Evolutionary conservation across 2,329 filamentous ascomycete species (phyloP).

Genomic region (Epichloe brachyelytri): DNA sequence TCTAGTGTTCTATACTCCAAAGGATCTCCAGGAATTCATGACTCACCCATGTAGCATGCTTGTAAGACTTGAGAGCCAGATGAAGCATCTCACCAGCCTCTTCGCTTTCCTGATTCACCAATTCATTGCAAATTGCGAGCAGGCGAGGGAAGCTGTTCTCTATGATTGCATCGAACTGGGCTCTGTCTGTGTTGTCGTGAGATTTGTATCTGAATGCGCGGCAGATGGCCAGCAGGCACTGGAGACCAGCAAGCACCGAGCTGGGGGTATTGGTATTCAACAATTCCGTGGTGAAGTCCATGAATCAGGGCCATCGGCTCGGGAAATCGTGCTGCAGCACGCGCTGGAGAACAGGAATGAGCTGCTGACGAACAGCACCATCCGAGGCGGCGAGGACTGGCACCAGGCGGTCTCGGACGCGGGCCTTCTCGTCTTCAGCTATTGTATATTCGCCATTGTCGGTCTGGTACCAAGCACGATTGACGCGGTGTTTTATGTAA

Average conservation of each 20-base stretch:
- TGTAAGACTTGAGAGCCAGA: constrained; percentile 90
- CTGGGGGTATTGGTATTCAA: constrained; percentile 75
- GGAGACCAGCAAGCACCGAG: constrained; percentile 83
- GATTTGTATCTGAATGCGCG: constrained; percentile 89
- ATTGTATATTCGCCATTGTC: constrained; percentile 65
- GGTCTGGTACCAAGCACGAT: constrained; percentile 72
- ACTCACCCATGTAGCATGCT: constrained; percentile 85
- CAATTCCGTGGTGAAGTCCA: constrained; percentile 82
- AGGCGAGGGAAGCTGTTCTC: constrained; percentile 82
- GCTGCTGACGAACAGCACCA: constrained; percentile 75
- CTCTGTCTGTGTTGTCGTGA: constrained; percentile 59
- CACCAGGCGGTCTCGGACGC: constrained; percentile 77
- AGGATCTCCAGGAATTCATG: neutral
- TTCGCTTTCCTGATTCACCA: constrained; percentile 81
- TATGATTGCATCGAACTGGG: constrained; percentile 89
- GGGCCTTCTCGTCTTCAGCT: constrained; percentile 76
- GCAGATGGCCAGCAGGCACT: constrained; percentile 89
- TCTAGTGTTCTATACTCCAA: too few species aligned
- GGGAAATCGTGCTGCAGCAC: constrained; percentile 95
- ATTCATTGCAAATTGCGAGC: constrained; percentile 71
- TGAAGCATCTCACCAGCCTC: constrained; percentile 96
- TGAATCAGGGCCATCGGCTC: constrained; percentile 83
- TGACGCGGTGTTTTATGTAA: constrained; percentile 96
- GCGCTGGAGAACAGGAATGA: constrained; percentile 89
- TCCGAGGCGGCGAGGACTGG: constrained; percentile 75